Evolutionary conservation across 2,329 filamentous ascomycete species (phyloP).

Genomic region (Malbranchea cinnamomea): DNA sequence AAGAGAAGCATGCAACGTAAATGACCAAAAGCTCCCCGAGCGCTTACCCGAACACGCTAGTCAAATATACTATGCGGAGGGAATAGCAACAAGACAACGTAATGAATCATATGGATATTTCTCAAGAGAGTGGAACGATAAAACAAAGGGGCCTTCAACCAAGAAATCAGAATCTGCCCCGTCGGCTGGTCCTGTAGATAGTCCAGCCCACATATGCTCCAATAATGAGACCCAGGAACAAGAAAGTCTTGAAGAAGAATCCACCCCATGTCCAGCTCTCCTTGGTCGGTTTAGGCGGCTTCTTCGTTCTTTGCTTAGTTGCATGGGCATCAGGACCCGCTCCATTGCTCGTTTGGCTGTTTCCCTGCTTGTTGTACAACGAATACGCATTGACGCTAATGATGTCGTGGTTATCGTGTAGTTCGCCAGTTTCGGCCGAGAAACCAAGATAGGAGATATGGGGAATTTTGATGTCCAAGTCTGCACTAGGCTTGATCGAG

Average conservation of each 20-base stretch:
- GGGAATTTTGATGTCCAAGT: conserved; percentile 64
- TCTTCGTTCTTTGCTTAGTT: no score
- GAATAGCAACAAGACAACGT: no score
- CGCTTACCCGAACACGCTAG: no score
- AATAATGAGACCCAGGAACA: conserved; percentile 55
- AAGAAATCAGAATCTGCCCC: no score
- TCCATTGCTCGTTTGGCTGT: conserved; percentile 13
- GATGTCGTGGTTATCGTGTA: conserved; percentile 96
- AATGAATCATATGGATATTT: no score
- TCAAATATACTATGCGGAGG: no score
- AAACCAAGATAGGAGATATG: conserved; percentile 50
- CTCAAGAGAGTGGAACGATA: no score
- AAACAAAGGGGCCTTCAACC: no score
- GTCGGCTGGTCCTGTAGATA: conserved; percentile 52
- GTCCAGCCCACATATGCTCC: conserved; percentile 79
- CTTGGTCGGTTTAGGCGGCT: conserved; percentile 13
- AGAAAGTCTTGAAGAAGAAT: conserved; percentile 69
- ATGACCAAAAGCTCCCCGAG: no score
- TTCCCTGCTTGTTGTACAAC: conserved; percentile 52
- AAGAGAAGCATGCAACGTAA: no score
- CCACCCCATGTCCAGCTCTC: conserved; percentile 50
- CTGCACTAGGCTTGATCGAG: conserved; percentile 44
- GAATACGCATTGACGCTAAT: conserved; percentile 76
- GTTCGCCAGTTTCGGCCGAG: conserved; percentile 72
- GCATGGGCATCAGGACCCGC: conserved; percentile 10